Evolutionary conservation across 441 rosid species (phyloP), one percentile per base, ranked within the genome.

Genomic region (Croton laevigatus): DNA sequence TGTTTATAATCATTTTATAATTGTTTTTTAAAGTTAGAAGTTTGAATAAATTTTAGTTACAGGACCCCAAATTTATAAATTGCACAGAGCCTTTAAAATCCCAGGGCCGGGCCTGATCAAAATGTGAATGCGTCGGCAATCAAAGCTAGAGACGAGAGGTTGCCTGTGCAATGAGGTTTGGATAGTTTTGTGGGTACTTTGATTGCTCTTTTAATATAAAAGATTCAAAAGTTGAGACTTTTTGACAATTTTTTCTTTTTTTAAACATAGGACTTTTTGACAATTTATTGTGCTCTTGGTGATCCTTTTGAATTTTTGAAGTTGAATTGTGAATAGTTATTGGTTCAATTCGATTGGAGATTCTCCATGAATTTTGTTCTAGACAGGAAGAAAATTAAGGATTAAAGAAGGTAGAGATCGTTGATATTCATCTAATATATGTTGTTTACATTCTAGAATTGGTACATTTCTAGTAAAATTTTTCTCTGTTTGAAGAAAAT

Each of bases 161-260:
- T 53, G 42, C 65, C 40, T 69, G 75, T 52, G 65, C 52, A 23
- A n/a, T 58, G 71, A 66, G 52, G 53, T 69, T 45, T 42, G 27
- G 54, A 23, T 62, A 42, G 58, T 65, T 46, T 65, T 74, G 17
- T 36, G 59, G 9, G 17, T 72, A 22, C 8, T 66, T 70, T 71
- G 66, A n/a, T n/a, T 55, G 69, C 42, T 55, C 22, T 52, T 68
- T 62, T 63, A 27, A 52, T 55, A 4, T 57, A 45, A 36, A 73
- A 70, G 53, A 44, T 72, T 55, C 60, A 55, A 14, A 61, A 38
- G 23, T 12, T 20, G 7, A 23, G n/a, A n/a, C n/a, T n/a, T n/a
- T n/a, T n/a, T n/a, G n/a, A n/a, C n/a, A n/a, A n/a, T n/a, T n/a
- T n/a, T n/a, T n/a, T n/a, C n/a, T n/a, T n/a, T n/a, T n/a, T n/a